These are phyloP conservation scores for Ascochyta rabiei DNA, from an alignment of 2,329 filamentous ascomycete species.

Conservation along the genomic window DNA sequence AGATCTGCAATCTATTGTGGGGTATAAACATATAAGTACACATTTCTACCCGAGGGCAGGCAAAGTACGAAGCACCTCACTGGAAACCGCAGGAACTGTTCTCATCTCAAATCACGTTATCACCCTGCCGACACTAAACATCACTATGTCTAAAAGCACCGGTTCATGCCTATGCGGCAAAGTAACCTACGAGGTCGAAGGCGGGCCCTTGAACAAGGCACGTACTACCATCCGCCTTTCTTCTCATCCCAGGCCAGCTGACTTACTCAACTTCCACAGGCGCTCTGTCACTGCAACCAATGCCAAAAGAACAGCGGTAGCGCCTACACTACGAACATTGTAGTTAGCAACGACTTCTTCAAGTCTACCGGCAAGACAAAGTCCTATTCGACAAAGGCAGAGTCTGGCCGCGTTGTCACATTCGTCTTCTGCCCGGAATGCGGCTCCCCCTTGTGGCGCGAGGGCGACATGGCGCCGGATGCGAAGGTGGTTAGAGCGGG, in stretches of 20 bases:
- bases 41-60: background rate
- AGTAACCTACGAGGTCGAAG: conserved; percentile 13
- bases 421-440: conserved; percentile 14
- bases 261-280: background rate
- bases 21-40: background rate
- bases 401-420: conserved; percentile 14
- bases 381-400: conserved; percentile 13
- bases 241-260: background rate
- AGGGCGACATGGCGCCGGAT: conserved; percentile 15
- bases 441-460: conserved; percentile 12
- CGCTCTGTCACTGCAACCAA: conserved; percentile 15
- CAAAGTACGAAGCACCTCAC: background rate
- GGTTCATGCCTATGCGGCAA: conserved; percentile 16
- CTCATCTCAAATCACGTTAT: background rate
- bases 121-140: background rate
- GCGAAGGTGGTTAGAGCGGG: conserved; percentile 9
- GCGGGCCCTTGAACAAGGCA: conserved; percentile 10
- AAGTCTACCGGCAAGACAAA: conserved; percentile 10
- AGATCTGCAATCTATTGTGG: background rate
- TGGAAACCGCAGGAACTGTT: background rate
- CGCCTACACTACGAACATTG: conserved; percentile 11
- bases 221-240: background rate
- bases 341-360: conserved; percentile 14
- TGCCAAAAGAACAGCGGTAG: conserved; percentile 12
- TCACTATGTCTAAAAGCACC: conserved; percentile 9